Evolutionary conservation across 768 basidiomycete species (phyloP), one percentile per base, ranked within the genome.

Genomic region (Phlegmacium glaucopus): DNA sequence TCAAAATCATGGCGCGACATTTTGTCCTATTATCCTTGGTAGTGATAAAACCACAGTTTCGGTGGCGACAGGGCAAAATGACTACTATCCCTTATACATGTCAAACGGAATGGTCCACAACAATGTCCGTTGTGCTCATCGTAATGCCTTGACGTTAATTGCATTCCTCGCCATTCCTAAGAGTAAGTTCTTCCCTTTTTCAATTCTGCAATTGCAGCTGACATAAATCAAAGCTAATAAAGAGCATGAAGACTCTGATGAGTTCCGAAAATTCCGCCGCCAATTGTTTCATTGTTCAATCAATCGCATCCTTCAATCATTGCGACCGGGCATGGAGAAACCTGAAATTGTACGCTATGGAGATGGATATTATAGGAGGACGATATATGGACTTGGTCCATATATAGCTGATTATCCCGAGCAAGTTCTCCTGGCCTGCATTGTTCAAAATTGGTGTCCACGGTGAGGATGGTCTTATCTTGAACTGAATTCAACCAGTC

Each of bases 1-100:
- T 6, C n/a, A 34, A 25, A 64, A 52, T 9, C 59, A 61, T 38
- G 71, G 71, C 6, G 49, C 63, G 1, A 62, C 68, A 53, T 50
- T 68, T 18, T 52, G 65, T 4, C 59, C 64, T 0, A 49, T 72
- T 16, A 47, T 72, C 12, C 48, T 52, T 1, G 71, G 72, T 1
- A 70, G 67, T 44, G 67, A 76, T 46, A 74, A 74, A 47, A 75
- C 72, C 0, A 72, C 69, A 0, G 69, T 72, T 1, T 74, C 68
- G 0, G 66, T 69, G 12, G 65, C 63, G 0, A 74, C 71, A 0
- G 68, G 70, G 0, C 65, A 72, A 35, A 59, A 69, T 26, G 68
- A 72, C 26, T 71, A 66, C 37, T 62, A 72, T 45, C 70, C 67
- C 1, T 48, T 70, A 0, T 72, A 72, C 45, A 27, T 54, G 0